These are phyloP conservation scores for Trichosporon sp. DNA, from an alignment of 1,284 basidiomycete species.

Conservation along the genomic window DNA sequence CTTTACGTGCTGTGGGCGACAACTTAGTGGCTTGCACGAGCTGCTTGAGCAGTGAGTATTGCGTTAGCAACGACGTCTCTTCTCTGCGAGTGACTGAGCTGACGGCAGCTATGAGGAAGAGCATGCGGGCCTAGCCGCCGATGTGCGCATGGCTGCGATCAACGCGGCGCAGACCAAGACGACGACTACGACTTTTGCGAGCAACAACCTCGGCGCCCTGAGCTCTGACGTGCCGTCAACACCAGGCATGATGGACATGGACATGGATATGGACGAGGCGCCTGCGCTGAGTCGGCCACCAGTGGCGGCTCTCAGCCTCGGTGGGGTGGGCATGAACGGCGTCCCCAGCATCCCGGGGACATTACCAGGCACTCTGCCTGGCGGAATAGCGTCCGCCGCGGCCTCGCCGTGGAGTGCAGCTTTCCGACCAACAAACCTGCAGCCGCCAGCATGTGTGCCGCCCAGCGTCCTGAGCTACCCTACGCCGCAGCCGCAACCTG, in stretches of 20 bases:
- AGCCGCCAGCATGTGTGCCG: constrained; percentile 35
- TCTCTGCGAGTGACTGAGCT: neutral
- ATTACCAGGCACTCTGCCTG: neutral
- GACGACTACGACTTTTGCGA: neutral
- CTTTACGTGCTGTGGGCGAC: constrained; percentile 47
- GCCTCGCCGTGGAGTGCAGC: constrained; percentile 35
- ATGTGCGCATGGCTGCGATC: constrained; percentile 43
- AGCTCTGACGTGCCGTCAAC: constrained; percentile 41
- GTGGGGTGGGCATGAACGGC: neutral
- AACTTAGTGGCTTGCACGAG: constrained; percentile 47
- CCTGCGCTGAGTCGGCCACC: constrained; percentile 17
- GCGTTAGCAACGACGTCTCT: neutral
- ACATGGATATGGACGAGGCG: constrained; percentile 46
- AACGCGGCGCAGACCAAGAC: constrained; percentile 29
- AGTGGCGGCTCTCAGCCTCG: constrained; percentile 7
- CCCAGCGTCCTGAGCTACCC: constrained; percentile 44
- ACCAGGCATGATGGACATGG: constrained; percentile 50
- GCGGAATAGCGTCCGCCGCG: neutral
- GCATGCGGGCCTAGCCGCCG: constrained; percentile 44
- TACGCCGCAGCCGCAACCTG: constrained; percentile 17
- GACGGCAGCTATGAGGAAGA: constrained; percentile 46
- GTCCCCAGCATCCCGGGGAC: neutral
- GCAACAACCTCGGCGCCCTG: constrained; percentile 14
- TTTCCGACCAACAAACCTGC: constrained; percentile 24
- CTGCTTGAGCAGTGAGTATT: constrained; percentile 48